Conservation (phyloP, 202 grass and related monocot genomes). For the Brachypodium distachyon region DNA sequence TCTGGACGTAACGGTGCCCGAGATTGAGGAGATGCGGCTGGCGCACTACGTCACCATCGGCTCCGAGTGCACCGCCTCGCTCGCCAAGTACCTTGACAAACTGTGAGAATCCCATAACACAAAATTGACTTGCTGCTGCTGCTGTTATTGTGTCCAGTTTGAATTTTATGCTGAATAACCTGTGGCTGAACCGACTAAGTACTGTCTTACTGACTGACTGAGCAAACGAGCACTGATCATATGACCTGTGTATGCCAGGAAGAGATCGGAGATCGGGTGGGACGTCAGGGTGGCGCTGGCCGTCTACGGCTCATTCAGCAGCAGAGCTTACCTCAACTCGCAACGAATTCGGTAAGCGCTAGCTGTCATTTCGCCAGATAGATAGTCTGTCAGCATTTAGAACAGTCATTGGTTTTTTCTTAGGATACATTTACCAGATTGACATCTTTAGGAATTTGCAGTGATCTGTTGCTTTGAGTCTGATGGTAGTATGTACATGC, state of each 20-base stretch:
- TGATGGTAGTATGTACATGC: too few relatives aligned
- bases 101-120: slow-evolving; percentile 46
- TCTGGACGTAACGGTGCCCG: slow-evolving; percentile 69
- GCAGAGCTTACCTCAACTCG: slow-evolving; percentile 81
- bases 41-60: slow-evolving; percentile 94
- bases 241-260: slow-evolving; percentile 12
- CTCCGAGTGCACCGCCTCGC: slow-evolving; percentile 79
- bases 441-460: too few relatives aligned
- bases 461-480: too few relatives aligned
- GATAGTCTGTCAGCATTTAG: background rate
- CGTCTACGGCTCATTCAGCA: slow-evolving; percentile 84
- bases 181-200: background rate
- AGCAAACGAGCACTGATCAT: too few relatives aligned
- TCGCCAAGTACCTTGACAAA: slow-evolving; percentile 72
- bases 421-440: too few relatives aligned
- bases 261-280: slow-evolving; percentile 72
- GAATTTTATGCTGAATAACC: background rate
- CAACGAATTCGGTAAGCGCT: slow-evolving; percentile 61
- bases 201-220: background rate
- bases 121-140: background rate
- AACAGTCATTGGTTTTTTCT: background rate
- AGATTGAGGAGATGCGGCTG: slow-evolving; percentile 95
- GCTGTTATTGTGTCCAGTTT: background rate
- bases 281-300: slow-evolving; percentile 66
- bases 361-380: background rate